These are phyloP conservation scores for Steccherinum ochraceum DNA, from an alignment of 768 basidiomycete species.

Conservation along the genomic window DNA sequence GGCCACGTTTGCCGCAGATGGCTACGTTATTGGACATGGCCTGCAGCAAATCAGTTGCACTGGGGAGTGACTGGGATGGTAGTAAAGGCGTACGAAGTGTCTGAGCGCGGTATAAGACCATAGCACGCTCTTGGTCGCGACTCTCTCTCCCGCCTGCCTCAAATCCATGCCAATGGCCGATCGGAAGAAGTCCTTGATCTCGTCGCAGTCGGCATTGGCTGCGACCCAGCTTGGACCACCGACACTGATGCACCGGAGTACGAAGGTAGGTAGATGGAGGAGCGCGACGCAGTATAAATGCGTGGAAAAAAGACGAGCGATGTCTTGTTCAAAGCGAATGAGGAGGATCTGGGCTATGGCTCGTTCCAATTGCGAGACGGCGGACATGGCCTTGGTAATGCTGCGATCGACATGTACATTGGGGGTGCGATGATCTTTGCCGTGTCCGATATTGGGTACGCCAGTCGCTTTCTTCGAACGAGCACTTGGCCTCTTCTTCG, in stretches of 20 bases:
- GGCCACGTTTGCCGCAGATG: constrained; percentile 57
- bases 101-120: constrained; percentile 76
- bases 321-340: constrained; percentile 68
- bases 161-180: constrained; percentile 70
- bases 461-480: constrained; percentile 35
- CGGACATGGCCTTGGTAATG: constrained; percentile 49
- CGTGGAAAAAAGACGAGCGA: constrained; percentile 68
- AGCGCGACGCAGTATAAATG: constrained; percentile 59
- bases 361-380: constrained; percentile 62
- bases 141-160: constrained; percentile 69
- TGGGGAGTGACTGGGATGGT: background rate
- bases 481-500: constrained; percentile 55
- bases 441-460: constrained; percentile 18
- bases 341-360: constrained; percentile 63
- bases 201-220: constrained; percentile 58
- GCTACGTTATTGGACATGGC: constrained; percentile 65
- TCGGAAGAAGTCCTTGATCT: constrained; percentile 71
- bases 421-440: constrained; percentile 28
- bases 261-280: constrained; percentile 60
- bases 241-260: constrained; percentile 56
- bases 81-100: constrained; percentile 64
- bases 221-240: constrained; percentile 66
- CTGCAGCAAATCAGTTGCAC: constrained; percentile 25
- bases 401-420: constrained; percentile 48
- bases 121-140: constrained; percentile 73